Base-by-base conservation (phyloP, 768 basidiomycete genomes). In the Mycena maculata region DNA sequence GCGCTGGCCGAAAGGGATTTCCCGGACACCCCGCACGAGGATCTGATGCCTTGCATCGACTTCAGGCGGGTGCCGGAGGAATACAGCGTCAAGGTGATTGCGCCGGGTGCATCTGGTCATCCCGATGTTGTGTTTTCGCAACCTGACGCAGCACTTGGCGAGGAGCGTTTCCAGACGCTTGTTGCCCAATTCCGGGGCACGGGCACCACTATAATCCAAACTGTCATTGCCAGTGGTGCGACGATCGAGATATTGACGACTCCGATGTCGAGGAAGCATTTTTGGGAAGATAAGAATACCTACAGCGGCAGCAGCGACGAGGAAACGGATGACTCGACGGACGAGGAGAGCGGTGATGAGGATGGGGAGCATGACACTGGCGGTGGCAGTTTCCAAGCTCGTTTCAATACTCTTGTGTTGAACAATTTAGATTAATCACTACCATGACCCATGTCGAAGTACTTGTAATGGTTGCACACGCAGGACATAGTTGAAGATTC, bases 11-110 rank as follows among this genome's bases (percentile, higher is more conserved):
- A 60, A 27, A 36, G 50, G 20, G 53, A 76, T 10, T 77, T 74
- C 67, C 76, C 79, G 9, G 54, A 66, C 30, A 65, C 70, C 0
- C 69, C 73, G 0, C 68, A 65, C 11, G 61, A 67, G 11, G 64
- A 71, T 6, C 72, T 80, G 49, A 73, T 81, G 49, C 70, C 78
- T 22, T 75, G 73, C 64, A 79, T 80, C 55, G 76, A 82, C 73
- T 81, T 77, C 67, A 73, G 71, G 20, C 50, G 48, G 20, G 28
- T 74, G 0, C 80, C 81, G 0, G 58, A 73, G 7, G 71, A 64
- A 28, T 80, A 75, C 63, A 65, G 67, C 25, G 44, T 83, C 20
- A 64, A 72, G 28, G 27, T 36, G 15, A 58, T 52, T 25, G 16
- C 31, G 31, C 38, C 63, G 58, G 73, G 47, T 30, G 67, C 44